Base-by-base conservation (phyloP, 768 basidiomycete species). In the Amanita jacksonii region DNA sequence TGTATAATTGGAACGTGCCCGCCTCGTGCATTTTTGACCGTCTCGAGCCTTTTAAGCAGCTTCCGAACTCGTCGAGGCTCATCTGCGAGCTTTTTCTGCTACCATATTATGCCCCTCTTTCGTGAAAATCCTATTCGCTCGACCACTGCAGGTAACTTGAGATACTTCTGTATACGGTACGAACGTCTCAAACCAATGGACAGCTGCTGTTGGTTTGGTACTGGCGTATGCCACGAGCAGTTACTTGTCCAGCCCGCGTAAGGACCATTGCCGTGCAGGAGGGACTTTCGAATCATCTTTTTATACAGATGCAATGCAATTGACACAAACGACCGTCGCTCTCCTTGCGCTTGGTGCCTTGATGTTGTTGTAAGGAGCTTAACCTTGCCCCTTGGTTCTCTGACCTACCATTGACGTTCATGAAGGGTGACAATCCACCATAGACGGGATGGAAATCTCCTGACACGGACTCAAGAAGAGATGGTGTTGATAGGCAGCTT, bases 311-410 rank as follows among this genome's bases (percentile, higher is more conserved):
- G 72, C 76, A 30, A 63, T 81, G 51, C 77, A 81, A 51, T 56
- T 82, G 55, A 77, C 79, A 41, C 86, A 88, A 58, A 80, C 79
- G n/a, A 74, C 76, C 0, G 77, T 88, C 19, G 81, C 84, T 10
- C 69, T 79, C 33, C 61, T 85, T 18, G 79, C 81, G 23, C 73
- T 87, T 20, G 68, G 69, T n/a, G 70, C 72, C 13, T 59, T 88
- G 49, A 71, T 83, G 51, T 64, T 76, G 55, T 61, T 87, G 85
- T 85, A 47, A 41, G 37, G 10, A 8, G 12, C 32, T 16, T 8
- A 4, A n/a, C n/a, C n/a, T n/a, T 31, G 9, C 27, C 3, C 1
- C n/a, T 13, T 33, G 24, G 24, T 25, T 40, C 27, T 41, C 16
- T 15, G 36, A 19, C 43, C 23, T 30, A 8, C 43, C 38, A 41